Percentiles rank a stretch among this genome's conserved stretches.
Evolutionary conservation across 1,139 yeast genomes (phyloP).

Genomic region (Sugiyamaella castrensis): DNA sequence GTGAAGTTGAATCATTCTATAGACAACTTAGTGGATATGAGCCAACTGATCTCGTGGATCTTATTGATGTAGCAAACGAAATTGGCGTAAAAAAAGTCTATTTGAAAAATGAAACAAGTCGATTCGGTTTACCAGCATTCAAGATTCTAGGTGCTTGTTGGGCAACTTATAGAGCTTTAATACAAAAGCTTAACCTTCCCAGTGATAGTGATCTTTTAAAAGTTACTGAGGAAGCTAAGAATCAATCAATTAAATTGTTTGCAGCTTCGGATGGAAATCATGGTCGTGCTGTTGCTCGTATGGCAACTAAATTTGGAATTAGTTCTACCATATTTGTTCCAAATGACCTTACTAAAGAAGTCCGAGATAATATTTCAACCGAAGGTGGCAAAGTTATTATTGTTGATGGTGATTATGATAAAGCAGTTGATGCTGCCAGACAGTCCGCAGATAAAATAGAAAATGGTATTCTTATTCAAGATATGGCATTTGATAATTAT

Average conservation of each 20-base stretch:
- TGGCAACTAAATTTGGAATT: not conserved
- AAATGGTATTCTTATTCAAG: not conserved
- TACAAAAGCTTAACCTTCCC: not conserved
- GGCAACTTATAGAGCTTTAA: not conserved
- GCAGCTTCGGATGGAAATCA: constrained; percentile 5
- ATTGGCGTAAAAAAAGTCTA: not conserved
- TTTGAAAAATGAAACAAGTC: not conserved
- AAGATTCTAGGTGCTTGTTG: not conserved
- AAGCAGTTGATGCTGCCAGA: not conserved
- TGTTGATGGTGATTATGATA: constrained; percentile 1
- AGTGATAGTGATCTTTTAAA: not conserved
- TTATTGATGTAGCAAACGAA: not conserved
- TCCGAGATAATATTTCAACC: not conserved
- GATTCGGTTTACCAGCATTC: not conserved
- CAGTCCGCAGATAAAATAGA: not conserved
- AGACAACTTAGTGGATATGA: not conserved
- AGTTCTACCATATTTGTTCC: not conserved
- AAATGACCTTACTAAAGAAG: not conserved
- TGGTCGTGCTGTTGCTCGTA: constrained; percentile 3
- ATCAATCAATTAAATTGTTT: not conserved
- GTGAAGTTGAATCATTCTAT: not conserved
- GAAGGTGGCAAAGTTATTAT: not conserved
- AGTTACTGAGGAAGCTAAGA: not conserved
- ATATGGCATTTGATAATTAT: not conserved
- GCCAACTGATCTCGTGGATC: not conserved